phyloP scores from a whole-genome alignment of 129 eudicot species.

The Escallonia rubra region DNA sequence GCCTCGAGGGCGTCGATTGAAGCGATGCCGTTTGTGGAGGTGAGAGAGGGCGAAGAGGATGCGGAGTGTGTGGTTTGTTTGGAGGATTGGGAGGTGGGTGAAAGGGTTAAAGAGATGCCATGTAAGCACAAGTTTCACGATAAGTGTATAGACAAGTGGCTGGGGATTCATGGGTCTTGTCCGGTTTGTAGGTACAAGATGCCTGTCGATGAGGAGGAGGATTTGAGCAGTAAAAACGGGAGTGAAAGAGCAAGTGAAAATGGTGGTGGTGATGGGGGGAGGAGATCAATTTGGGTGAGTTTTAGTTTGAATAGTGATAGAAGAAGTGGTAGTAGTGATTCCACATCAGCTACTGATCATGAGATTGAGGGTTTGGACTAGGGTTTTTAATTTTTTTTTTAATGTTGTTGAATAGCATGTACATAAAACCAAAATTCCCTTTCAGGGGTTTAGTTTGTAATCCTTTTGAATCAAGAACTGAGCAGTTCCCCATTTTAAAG shows the following conservation, averaged over 20 bases:
- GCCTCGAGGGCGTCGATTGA: conserved; percentile 61
- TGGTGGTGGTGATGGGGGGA: conserved; percentile 7
- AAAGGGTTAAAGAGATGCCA: conserved; percentile 52
- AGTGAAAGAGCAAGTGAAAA: conserved; percentile 5
- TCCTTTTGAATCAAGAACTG: too few species aligned
- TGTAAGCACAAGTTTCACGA: conserved; percentile 73
- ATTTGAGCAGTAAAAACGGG: conserved; percentile 5
- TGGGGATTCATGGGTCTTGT: conserved; percentile 56
- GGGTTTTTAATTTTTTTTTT: neutral
- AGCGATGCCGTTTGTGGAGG: conserved; percentile 29
- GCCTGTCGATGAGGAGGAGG: conserved; percentile 47
- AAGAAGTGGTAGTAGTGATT: conserved; percentile 6
- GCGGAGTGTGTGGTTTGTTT: conserved; percentile 64
- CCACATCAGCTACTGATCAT: conserved; percentile 1
- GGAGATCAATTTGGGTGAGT: conserved; percentile 49
- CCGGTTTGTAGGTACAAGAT: conserved; percentile 68
- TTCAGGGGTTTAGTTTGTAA: too few species aligned
- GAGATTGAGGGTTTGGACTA: conserved; percentile 6
- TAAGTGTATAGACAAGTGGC: conserved; percentile 67
- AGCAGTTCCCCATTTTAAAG: too few species aligned
- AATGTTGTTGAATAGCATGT: neutral
- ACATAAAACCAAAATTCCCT: neutral
- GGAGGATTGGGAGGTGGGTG: conserved; percentile 57
- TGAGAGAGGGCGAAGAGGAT: conserved; percentile 24
- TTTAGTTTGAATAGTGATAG: conserved; percentile 28